phyloP scores from a whole-genome alignment of 176 grass and related monocot species.

The Rhynchospora pubera region DNA sequence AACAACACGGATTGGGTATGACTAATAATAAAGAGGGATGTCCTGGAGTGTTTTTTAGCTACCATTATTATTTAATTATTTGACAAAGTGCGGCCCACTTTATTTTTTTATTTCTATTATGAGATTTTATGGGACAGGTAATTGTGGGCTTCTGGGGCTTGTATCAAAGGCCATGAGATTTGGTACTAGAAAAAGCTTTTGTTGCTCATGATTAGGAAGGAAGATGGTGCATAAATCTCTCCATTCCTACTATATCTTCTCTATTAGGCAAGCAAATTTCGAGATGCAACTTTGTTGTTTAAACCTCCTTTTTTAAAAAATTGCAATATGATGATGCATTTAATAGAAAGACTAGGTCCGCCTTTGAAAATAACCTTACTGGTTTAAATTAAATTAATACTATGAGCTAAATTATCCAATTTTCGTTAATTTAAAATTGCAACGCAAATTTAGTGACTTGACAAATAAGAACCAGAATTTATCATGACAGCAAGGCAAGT shows the following conservation, averaged over 20 bases:
- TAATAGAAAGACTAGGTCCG: too few species aligned
- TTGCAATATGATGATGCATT: too few species aligned
- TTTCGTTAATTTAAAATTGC: not conserved
- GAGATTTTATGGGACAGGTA: not conserved
- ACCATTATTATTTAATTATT: not conserved
- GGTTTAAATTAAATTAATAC: not conserved
- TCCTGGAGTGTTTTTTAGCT: not conserved
- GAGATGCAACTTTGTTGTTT: not conserved
- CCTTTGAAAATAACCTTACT: not conserved
- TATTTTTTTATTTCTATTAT: not conserved
- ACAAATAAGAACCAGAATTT: not conserved
- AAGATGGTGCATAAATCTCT: not conserved
- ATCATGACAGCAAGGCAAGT: not conserved
- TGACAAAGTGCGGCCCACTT: not conserved
- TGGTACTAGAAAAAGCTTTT: not conserved
- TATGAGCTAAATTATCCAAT: not conserved
- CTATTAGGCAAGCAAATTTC: not conserved
- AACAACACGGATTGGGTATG: not conserved
- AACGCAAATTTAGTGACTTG: too few species aligned
- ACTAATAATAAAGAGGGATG: not conserved
- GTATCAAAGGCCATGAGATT: not conserved
- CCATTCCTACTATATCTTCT: not conserved
- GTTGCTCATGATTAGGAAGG: not conserved
- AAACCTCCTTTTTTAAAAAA: too few species aligned
- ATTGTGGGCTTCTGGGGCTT: not conserved